Conservation (phyloP, 352 stramenopile species). For the Pythium guiyangense region DNA sequence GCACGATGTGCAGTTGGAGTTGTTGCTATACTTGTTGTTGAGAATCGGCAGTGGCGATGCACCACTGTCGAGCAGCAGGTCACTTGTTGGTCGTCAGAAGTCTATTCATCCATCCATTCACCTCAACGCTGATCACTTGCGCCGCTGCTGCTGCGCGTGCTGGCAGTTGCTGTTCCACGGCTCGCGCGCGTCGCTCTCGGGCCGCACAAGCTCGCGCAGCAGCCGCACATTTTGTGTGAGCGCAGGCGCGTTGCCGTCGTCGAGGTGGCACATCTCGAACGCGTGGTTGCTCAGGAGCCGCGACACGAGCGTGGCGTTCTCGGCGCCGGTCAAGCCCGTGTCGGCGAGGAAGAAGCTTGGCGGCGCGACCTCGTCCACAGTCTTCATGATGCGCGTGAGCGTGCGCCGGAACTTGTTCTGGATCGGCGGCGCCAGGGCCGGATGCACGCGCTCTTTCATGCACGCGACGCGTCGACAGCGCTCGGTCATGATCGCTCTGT, state of each 20-base stretch:
- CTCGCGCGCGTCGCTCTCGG: slow-evolving; percentile 14
- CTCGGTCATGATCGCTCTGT: slow-evolving; percentile 49
- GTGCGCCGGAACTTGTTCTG: slow-evolving; percentile 52
- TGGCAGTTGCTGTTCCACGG: slow-evolving; percentile 38
- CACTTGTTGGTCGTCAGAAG: neutral
- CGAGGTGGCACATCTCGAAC: slow-evolving; percentile 83
- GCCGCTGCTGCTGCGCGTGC: neutral
- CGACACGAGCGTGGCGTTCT: slow-evolving; percentile 59
- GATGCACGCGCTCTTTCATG: slow-evolving; percentile 65
- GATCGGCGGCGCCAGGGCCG: slow-evolving; percentile 36
- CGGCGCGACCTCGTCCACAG: slow-evolving; percentile 40
- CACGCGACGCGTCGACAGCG: slow-evolving; percentile 55
- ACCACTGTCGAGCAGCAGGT: neutral
- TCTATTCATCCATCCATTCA: too few species aligned
- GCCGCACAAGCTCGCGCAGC: slow-evolving; percentile 39
- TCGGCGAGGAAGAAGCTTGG: slow-evolving; percentile 75
- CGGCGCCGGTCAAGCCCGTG: slow-evolving; percentile 55
- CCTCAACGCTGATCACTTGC: neutral
- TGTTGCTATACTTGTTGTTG: neutral
- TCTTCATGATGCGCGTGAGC: too few species aligned
- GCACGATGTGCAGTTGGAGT: too few species aligned
- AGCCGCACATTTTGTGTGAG: slow-evolving; percentile 85
- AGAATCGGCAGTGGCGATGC: too few species aligned
- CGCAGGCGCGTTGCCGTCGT: slow-evolving; percentile 66
- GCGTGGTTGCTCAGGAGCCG: slow-evolving; percentile 70